A percentile compares a stretch with the other conserved stretches of the same genome.
phyloP scores from a whole-genome alignment of 768 basidiomycete genomes.

The Gloeopeniophorella convolvens region DNA sequence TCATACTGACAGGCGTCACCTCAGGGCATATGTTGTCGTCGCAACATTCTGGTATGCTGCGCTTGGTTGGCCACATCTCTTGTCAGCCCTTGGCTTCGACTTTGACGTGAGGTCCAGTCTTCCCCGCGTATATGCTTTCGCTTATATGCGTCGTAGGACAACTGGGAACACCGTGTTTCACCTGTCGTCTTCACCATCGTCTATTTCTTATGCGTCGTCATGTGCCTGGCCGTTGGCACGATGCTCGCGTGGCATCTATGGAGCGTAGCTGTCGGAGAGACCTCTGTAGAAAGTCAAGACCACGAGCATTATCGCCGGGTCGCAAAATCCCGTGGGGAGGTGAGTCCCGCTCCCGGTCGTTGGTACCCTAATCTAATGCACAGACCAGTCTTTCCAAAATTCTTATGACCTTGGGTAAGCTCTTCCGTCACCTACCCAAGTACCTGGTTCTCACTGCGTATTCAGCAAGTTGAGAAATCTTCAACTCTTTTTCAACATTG shows the following conservation, averaged over 20 bases:
- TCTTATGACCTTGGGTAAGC: slow-evolving; percentile 84
- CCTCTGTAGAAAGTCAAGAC: slow-evolving; percentile 87
- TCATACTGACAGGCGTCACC: neutral
- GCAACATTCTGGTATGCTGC: slow-evolving; percentile 53
- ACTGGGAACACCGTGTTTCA: slow-evolving; percentile 44
- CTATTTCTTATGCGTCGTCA: slow-evolving; percentile 69
- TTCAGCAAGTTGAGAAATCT: slow-evolving; percentile 59
- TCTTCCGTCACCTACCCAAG: neutral
- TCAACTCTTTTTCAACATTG: slow-evolving; percentile 82
- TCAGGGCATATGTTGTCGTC: slow-evolving; percentile 75
- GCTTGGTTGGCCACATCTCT: slow-evolving; percentile 57
- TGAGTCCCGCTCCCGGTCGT: slow-evolving; percentile 28
- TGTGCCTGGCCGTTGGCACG: slow-evolving; percentile 66
- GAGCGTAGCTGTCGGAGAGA: slow-evolving; percentile 69
- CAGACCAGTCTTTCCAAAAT: slow-evolving; percentile 67
- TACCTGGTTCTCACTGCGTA: too few species aligned
- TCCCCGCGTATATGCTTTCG: neutral
- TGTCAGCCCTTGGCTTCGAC: slow-evolving; percentile 51
- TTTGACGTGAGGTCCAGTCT: slow-evolving; percentile 32
- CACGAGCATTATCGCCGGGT: slow-evolving; percentile 67
- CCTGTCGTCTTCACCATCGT: slow-evolving; percentile 61
- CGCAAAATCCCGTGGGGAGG: slow-evolving; percentile 66
- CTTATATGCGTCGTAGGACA: slow-evolving; percentile 17
- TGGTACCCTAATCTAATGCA: neutral
- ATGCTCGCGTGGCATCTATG: slow-evolving; percentile 73